Percentiles rank a stretch among this genome's conserved stretches.
These are phyloP conservation scores for Seiridium unicorne DNA, from an alignment of 2,329 filamentous ascomycete species.

Conservation along the genomic window DNA sequence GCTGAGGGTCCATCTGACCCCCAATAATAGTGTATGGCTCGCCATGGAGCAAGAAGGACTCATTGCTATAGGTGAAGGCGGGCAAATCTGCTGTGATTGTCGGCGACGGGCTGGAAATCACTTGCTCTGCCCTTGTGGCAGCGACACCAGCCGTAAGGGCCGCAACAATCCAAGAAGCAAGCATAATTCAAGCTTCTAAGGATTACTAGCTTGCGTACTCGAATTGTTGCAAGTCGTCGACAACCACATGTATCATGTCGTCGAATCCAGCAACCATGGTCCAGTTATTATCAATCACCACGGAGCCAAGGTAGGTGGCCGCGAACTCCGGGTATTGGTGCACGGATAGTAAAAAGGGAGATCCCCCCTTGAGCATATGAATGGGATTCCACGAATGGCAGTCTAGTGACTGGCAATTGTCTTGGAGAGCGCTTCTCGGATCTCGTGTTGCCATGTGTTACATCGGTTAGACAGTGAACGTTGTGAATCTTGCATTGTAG, in stretches of 20 bases:
- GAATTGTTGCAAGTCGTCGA: no score
- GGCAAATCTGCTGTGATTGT: neutral
- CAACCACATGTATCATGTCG: no score
- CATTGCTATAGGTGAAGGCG: constrained; percentile 5
- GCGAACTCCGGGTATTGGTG: no score
- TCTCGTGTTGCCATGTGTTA: neutral
- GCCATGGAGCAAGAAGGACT: constrained; percentile 4
- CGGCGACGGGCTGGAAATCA: neutral
- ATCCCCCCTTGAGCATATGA: no score
- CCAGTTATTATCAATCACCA: no score
- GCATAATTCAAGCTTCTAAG: neutral
- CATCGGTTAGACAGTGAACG: neutral
- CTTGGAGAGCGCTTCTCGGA: no score
- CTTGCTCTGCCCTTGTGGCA: neutral
- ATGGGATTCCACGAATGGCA: neutral
- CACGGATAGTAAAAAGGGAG: no score
- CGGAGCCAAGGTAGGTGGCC: no score
- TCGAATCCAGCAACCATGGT: no score
- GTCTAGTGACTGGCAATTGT: neutral
- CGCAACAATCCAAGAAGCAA: neutral
- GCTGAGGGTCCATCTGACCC: constrained; percentile 50
- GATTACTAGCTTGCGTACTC: no score
- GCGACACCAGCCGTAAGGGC: neutral
- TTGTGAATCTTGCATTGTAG: no score
- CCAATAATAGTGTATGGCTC: constrained; percentile 34